phyloP scores from a whole-genome alignment of 2,329 filamentous ascomycete species.

The Aspergillus versicolor region DNA sequence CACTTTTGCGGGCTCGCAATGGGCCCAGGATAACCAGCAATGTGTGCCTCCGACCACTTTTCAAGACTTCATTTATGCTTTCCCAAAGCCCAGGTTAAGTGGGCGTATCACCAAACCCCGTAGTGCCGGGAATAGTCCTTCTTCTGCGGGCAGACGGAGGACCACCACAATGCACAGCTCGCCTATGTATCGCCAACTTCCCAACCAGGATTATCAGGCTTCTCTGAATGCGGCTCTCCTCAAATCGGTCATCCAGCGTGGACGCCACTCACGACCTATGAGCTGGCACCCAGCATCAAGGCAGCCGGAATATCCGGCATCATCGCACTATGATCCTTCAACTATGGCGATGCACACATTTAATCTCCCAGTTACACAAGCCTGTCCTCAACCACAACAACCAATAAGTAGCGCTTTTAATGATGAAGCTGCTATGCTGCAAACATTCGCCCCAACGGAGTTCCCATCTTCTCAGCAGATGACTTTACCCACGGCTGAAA shows the following conservation, averaged over 20 bases:
- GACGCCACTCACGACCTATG: conserved; percentile 57
- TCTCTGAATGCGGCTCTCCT: conserved; percentile 47
- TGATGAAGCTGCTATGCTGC: conserved; percentile 18
- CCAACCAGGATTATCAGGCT: conserved; percentile 34
- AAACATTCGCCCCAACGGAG: conserved; percentile 22
- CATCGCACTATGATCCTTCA: conserved; percentile 20
- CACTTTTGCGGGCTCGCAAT: conserved; percentile 28
- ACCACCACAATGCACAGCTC: conserved; percentile 53
- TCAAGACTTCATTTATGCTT: conserved; percentile 48
- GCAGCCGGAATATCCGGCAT: conserved; percentile 29
- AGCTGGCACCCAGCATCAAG: conserved; percentile 72
- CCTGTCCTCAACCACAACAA: conserved; percentile 20
- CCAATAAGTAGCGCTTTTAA: conserved; percentile 17
- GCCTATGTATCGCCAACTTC: conserved; percentile 41
- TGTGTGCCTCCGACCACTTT: conserved; percentile 24
- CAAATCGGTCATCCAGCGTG: conserved; percentile 34
- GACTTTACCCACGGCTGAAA: conserved; percentile 21
- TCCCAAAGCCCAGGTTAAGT: conserved; percentile 50
- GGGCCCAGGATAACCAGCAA: conserved; percentile 23
- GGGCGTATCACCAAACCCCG: conserved; percentile 61
- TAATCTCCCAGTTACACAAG: conserved; percentile 19
- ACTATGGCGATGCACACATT: conserved; percentile 18
- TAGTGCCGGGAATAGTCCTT: conserved; percentile 69
- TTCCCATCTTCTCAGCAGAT: conserved; percentile 23
- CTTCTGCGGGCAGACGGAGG: conserved; percentile 48